These are phyloP conservation scores for Comarum palustre DNA, from an alignment of 306 rosid species.

Conservation along the genomic window DNA sequence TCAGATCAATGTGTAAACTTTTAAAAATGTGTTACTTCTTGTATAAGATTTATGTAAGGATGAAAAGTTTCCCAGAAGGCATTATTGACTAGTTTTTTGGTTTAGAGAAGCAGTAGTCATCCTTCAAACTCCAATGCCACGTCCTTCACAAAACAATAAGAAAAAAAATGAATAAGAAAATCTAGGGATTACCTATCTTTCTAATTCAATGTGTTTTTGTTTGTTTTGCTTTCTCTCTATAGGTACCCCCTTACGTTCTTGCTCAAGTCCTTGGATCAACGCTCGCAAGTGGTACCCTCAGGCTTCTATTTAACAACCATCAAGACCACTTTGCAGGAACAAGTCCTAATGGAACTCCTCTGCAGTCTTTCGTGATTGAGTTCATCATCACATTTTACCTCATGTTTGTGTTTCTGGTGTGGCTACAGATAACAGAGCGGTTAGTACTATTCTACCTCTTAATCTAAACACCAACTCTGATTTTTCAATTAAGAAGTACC, in stretches of 20 bases:
- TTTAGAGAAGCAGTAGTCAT: neutral
- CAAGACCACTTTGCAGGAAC: slow-evolving; percentile 56
- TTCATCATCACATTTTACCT: slow-evolving; percentile 78
- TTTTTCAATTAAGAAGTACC: neutral
- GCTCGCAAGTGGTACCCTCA: slow-evolving; percentile 72
- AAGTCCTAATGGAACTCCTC: slow-evolving; percentile 37
- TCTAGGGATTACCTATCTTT: neutral
- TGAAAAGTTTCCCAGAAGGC: neutral
- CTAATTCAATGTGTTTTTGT: neutral
- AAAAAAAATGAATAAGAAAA: slow-evolving; percentile 7
- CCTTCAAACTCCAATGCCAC: neutral
- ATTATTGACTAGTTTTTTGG: neutral
- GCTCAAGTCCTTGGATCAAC: slow-evolving; percentile 71
- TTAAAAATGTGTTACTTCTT: neutral
- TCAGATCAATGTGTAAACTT: neutral
- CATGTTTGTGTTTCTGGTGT: slow-evolving; percentile 78
- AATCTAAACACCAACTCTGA: neutral
- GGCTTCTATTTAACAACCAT: slow-evolving; percentile 45
- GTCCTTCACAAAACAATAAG: slow-evolving; percentile 1
- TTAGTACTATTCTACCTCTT: slow-evolving; percentile 14
- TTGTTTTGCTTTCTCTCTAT: neutral
- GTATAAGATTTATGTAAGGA: neutral
- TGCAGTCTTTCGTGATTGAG: slow-evolving; percentile 67
- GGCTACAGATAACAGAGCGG: slow-evolving; percentile 80
- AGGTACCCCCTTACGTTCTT: slow-evolving; percentile 57